A percentile compares a stretch with the other conserved stretches of the same genome.
Evolutionary conservation across 352 stramenopile genomes (phyloP).

Genomic region (Phytophthora rubi): DNA sequence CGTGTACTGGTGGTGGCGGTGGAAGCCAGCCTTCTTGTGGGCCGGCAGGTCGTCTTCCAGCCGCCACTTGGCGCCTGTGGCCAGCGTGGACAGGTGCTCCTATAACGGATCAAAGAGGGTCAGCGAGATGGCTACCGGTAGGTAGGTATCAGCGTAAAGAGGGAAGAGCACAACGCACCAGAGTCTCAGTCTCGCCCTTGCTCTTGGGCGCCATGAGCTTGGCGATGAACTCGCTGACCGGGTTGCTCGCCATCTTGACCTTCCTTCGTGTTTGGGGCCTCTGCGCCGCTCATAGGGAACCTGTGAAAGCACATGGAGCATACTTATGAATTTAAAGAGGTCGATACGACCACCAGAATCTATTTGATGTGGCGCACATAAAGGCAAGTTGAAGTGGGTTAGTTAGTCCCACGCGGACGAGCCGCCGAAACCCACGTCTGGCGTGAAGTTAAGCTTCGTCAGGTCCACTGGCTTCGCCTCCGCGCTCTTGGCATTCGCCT

Average conservation of each 20-base stretch:
- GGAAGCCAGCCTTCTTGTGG: conserved; percentile 64
- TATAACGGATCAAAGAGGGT: conserved; percentile 9
- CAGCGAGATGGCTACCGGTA: conserved; percentile 3
- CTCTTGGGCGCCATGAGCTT: conserved; percentile 72
- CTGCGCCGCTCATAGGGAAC: conserved; percentile 29
- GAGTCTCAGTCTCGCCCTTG: conserved; percentile 49
- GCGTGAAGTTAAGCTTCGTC: conserved; percentile 65
- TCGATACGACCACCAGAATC: conserved; percentile 25
- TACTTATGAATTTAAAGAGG: conserved; percentile 4
- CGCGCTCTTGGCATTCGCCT: conserved; percentile 29
- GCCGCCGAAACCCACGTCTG: conserved; percentile 70
- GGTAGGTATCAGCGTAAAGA: not conserved
- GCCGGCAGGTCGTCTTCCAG: conserved; percentile 66
- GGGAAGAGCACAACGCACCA: conserved; percentile 41
- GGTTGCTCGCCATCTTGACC: conserved; percentile 68
- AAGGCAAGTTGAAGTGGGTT: conserved; percentile 14
- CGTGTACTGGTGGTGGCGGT: conserved; percentile 66
- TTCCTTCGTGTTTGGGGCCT: conserved; percentile 15
- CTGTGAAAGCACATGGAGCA: conserved; percentile 12
- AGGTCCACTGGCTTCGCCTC: conserved; percentile 52
- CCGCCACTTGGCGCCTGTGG: conserved; percentile 70
- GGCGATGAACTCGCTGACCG: conserved; percentile 67
- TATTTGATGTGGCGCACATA: conserved; percentile 35
- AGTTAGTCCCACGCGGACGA: conserved; percentile 76
- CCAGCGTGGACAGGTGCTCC: conserved; percentile 56